A percentile compares a stretch with the other conserved stretches of the same genome.
These are phyloP conservation scores for Cladorrhinum sp. DNA, from an alignment of 2,329 filamentous ascomycete species.

Conservation along the genomic window DNA sequence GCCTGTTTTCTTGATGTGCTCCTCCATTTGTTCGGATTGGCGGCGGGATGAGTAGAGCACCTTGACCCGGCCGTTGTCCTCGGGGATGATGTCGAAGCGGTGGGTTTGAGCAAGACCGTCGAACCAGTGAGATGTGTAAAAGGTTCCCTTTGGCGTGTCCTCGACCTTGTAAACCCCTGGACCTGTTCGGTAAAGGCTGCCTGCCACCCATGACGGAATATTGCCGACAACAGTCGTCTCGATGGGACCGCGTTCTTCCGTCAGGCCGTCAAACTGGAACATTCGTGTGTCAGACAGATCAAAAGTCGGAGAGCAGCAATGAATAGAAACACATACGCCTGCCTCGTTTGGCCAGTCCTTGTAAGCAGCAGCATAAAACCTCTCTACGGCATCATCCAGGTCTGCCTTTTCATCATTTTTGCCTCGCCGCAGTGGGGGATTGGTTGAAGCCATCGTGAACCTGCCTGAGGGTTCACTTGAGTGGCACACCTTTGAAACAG, in stretches of 20 bases:
- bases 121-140: conserved; percentile 72
- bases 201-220: conserved; percentile 70
- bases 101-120: conserved; percentile 72
- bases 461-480: neutral
- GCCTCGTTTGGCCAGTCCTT: conserved; percentile 48
- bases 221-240: conserved; percentile 60
- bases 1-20: conserved; percentile 59
- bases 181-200: conserved; percentile 70
- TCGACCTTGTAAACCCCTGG: conserved; percentile 63
- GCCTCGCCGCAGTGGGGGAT: neutral
- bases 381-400: neutral
- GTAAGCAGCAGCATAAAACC: conserved; percentile 29
- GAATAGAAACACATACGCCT: conserved; percentile 36
- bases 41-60: conserved; percentile 71
- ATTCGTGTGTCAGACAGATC: conserved; percentile 4
- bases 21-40: conserved; percentile 61
- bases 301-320: neutral
- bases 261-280: conserved; percentile 62
- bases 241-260: conserved; percentile 63
- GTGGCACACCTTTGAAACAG: neutral
- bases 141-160: conserved; percentile 55
- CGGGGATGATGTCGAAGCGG: conserved; percentile 63
- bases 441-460: neutral
- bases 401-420: neutral
- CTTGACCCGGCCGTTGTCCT: conserved; percentile 27